phyloP scores from a whole-genome alignment of 805 yeast genomes.

The Kodamaea laetipori region DNA sequence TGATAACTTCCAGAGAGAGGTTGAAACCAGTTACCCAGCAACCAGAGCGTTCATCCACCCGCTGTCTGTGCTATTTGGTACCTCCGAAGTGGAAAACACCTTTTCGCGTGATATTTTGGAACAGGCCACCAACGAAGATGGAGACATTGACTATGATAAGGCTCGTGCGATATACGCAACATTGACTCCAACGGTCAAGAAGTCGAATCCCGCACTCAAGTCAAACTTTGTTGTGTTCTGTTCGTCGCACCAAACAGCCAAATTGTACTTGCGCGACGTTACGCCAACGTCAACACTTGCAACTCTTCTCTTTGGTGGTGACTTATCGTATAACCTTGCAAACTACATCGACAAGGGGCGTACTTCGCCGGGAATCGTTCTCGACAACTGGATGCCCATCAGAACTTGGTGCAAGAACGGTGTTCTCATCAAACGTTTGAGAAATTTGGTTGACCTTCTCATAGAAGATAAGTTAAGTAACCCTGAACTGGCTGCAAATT shows the following conservation, averaged over 20 bases:
- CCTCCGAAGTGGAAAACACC: conserved; percentile 25
- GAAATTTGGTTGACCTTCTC: conserved; percentile 65
- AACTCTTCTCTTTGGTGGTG: conserved; percentile 80
- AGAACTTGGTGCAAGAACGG: conserved; percentile 95
- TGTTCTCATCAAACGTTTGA: conserved; percentile 71
- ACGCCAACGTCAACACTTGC: conserved; percentile 80
- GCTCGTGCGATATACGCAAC: conserved; percentile 36
- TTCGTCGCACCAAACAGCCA: conserved; percentile 62
- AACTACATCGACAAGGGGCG: conserved; percentile 42
- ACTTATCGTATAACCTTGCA: conserved; percentile 57
- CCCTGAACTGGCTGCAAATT: conserved; percentile 20
- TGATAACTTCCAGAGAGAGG: conserved; percentile 45
- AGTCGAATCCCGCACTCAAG: conserved; percentile 37
- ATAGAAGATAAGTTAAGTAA: conserved; percentile 59
- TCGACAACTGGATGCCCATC: conserved; percentile 88
- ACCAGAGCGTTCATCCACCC: conserved; percentile 85
- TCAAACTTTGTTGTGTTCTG: conserved; percentile 66
- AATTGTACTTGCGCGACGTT: conserved; percentile 68
- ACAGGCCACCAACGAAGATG: conserved; percentile 38
- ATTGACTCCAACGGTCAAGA: conserved; percentile 40
- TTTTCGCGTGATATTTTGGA: conserved; percentile 16
- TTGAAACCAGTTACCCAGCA: conserved; percentile 47
- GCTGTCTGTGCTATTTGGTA: conserved; percentile 70
- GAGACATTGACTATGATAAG: conserved; percentile 36
- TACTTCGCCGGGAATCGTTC: conserved; percentile 77